Evolutionary conservation across 805 yeast genomes (phyloP), one percentile per base, ranked within the genome.

Genomic region (Barnettozyma salicaria): DNA sequence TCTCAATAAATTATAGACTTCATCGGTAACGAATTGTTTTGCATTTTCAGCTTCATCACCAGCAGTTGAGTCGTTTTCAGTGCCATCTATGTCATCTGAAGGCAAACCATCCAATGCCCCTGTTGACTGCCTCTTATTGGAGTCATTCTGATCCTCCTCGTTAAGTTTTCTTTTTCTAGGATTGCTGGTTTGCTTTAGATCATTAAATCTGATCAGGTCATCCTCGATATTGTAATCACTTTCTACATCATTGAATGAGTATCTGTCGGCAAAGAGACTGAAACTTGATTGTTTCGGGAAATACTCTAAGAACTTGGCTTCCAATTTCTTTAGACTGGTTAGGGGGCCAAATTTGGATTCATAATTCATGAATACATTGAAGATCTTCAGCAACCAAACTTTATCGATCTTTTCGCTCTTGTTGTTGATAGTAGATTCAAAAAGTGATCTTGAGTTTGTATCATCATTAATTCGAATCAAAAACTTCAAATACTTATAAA

Each of bases 261-360:
- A 61, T 14, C 68, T 53, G 34, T 61, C 61, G 3, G 68, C 63
- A 43, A 64, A 64, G 7, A 58, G 40, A 22, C 53, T 50, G 23
- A 65, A 51, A 29, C 52, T 41, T 13, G 56, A 50, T n/a, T 73
- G 80, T 5, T 75, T 72, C 0, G 89, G 84, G 56, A 85, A 88
- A 24, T 70, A 59, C 42, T 75, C 78, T 22, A 69, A 62, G 57
- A 71, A 88, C 43, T 94, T 71, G 39, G 65, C 68, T 44, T 84
- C 88, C 31, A 90, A 68, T 34, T 74, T 68, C 32, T 70, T 63
- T 6, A 88, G 77, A 11, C 84, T 80, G 30, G 74, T 71, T 17
- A 84, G 59, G 47, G 81, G 88, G 24, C 90, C 85, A 53, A 73
- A 78, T 37, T 70, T 71, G 2, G 81, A 67, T 44, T 89, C 94